phyloP scores from a whole-genome alignment of 2,329 filamentous ascomycete species.

The Aureobasidium sp. region DNA sequence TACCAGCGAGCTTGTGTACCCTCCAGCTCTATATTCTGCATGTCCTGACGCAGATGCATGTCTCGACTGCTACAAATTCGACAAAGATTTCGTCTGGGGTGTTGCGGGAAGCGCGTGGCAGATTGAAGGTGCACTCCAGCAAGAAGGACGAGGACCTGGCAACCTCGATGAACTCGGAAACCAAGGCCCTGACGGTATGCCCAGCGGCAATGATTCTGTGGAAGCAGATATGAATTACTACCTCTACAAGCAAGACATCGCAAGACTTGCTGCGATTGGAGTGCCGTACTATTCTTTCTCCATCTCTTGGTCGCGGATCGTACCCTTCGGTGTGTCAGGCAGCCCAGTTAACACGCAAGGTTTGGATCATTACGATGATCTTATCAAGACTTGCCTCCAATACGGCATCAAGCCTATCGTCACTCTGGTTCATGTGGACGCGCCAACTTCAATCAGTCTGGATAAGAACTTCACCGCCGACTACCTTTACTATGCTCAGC shows the following conservation, averaged over 20 bases:
- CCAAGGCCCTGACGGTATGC: conserved; percentile 35
- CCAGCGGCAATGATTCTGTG: not conserved
- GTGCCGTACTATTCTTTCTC: conserved; percentile 32
- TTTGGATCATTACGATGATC: conserved; percentile 40
- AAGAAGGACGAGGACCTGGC: conserved; percentile 20
- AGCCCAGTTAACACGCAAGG: conserved; percentile 38
- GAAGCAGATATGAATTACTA: conserved; percentile 45
- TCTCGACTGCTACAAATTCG: conserved; percentile 43
- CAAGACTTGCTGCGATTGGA: conserved; percentile 27
- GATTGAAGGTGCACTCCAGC: conserved; percentile 20
- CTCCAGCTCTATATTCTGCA: conserved; percentile 46
- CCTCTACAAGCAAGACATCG: conserved; percentile 43
- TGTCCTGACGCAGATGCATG: conserved; percentile 25
- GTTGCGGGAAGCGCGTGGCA: conserved; percentile 21
- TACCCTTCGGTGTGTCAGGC: conserved; percentile 37
- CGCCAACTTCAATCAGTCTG: conserved; percentile 23
- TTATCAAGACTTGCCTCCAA: conserved; percentile 38
- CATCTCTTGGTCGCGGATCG: conserved; percentile 40
- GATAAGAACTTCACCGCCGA: conserved; percentile 28
- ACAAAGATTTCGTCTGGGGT: conserved; percentile 34
- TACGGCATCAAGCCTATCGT: conserved; percentile 39
- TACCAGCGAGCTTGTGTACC: conserved; percentile 48
- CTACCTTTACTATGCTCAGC: conserved; percentile 31
- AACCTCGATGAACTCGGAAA: conserved; percentile 17
- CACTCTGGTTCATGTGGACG: conserved; percentile 40